These are phyloP conservation scores for Fusarium citri DNA, from an alignment of 2,329 filamentous ascomycete species.

Conservation along the genomic window DNA sequence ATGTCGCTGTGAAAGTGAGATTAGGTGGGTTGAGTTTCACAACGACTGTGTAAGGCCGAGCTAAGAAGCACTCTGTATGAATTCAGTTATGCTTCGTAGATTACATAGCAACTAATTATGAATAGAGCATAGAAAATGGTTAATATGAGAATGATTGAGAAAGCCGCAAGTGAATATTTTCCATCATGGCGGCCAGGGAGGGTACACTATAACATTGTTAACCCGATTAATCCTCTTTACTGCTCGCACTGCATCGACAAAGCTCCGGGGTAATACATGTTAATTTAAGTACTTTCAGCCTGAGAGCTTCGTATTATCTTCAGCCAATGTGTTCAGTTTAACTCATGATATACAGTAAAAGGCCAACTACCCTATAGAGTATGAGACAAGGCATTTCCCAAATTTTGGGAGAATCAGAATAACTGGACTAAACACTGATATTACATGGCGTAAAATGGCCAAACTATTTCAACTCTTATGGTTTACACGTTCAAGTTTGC, in stretches of 20 bases:
- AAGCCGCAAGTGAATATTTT: too few species aligned
- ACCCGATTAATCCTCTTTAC: not conserved
- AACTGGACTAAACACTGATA: rapidly evolving
- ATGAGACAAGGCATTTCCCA: not conserved
- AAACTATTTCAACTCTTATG: rapidly evolving
- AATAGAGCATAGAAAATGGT: too few species aligned
- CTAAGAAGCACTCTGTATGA: not conserved
- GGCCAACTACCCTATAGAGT: not conserved
- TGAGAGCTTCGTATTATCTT: not conserved
- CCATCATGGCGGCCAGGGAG: too few species aligned
- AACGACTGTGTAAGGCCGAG: not conserved
- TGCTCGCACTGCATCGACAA: not conserved
- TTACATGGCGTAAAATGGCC: not conserved
- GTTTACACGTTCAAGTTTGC: not conserved
- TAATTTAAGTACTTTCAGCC: not conserved
- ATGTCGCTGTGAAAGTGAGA: constrained; percentile 14
- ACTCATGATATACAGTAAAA: too few species aligned
- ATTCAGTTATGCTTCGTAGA: too few species aligned
- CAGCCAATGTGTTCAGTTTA: not conserved
- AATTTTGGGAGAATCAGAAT: not conserved
- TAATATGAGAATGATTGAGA: not conserved
- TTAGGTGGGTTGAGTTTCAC: constrained; percentile 26
- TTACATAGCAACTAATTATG: rapidly evolving
- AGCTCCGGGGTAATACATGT: not conserved
- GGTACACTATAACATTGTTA: not conserved